phyloP scores from a whole-genome alignment of 75 land plant genomes.

The Chamaecyparis obtusa region DNA sequence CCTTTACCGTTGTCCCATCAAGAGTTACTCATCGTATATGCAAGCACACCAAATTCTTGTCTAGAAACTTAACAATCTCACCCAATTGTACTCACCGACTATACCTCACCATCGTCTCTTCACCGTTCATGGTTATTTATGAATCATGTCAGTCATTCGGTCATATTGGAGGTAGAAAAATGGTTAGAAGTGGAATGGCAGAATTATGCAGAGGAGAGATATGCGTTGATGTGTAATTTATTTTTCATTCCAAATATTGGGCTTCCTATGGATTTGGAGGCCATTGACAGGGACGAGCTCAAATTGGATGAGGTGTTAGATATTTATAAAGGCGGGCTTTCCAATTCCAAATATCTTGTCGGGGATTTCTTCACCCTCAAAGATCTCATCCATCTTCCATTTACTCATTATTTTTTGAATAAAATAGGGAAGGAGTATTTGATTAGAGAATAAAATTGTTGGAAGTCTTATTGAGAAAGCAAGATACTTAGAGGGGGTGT shows the following conservation, averaged over 20 bases:
- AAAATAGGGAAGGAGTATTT: too few relatives aligned
- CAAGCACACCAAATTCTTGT: too few relatives aligned
- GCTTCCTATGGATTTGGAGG: neutral
- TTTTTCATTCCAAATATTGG: conserved; percentile 18
- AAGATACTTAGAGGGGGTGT: too few relatives aligned
- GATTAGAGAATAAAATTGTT: conserved; percentile 25
- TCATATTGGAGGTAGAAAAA: too few relatives aligned
- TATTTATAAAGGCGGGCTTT: conserved; percentile 50
- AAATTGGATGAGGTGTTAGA: conserved; percentile 42
- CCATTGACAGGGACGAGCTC: conserved; percentile 6
- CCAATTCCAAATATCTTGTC: conserved; percentile 50
- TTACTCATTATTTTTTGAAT: conserved; percentile 35
- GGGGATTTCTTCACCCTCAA: conserved; percentile 65
- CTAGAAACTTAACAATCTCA: too few relatives aligned
- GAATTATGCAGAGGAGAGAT: conserved; percentile 24
- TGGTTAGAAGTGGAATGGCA: conserved; percentile 51
- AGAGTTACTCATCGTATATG: too few relatives aligned
- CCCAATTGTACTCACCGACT: too few relatives aligned
- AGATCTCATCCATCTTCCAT: conserved; percentile 68
- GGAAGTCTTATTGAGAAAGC: too few relatives aligned
- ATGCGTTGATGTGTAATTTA: conserved; percentile 16
- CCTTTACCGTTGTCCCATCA: too few relatives aligned
- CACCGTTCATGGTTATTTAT: too few relatives aligned
- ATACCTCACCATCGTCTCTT: too few relatives aligned
- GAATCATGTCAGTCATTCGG: too few relatives aligned